These are phyloP conservation scores for Russula olivacea DNA, from an alignment of 768 basidiomycete genomes.

Conservation along the genomic window DNA sequence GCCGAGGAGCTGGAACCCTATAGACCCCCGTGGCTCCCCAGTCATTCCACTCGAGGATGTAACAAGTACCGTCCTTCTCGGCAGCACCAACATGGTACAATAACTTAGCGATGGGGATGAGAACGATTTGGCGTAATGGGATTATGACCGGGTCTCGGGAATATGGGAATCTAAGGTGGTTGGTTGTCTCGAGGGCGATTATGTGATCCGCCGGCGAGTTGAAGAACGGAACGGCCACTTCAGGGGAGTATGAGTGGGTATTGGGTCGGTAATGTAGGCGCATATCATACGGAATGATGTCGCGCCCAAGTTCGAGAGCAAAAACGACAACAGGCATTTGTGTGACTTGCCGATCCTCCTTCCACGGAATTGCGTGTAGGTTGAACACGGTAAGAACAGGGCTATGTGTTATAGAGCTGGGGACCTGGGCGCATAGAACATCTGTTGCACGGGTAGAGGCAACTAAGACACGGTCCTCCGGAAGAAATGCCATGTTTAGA, in stretches of 20 bases:
- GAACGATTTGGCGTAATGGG: neutral
- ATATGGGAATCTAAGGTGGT: neutral
- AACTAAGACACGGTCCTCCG: conserved; percentile 1
- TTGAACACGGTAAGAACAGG: conserved; percentile 2
- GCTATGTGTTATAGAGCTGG: neutral
- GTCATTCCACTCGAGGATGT: conserved; percentile 8
- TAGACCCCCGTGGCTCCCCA: neutral
- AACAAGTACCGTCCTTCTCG: neutral
- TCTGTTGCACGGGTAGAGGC: neutral
- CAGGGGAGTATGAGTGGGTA: conserved; percentile 1
- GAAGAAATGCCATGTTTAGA: neutral
- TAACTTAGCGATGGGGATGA: conserved; percentile 5
- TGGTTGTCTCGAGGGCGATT: conserved; percentile 1
- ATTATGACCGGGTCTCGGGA: neutral
- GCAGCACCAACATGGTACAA: neutral
- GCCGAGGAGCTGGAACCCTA: neutral
- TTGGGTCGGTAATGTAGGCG: neutral
- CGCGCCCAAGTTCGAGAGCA: conserved; percentile 6
- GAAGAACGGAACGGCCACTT: conserved; percentile 11
- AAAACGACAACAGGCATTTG: neutral
- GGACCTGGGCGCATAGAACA: neutral
- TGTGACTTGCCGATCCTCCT: neutral
- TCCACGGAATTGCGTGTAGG: neutral
- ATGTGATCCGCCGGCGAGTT: neutral
- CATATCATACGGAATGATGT: neutral